Evolutionary conservation across 2,329 filamentous ascomycete species (phyloP), one percentile per base, ranked within the genome.

Genomic region (Calycina herbarum): DNA sequence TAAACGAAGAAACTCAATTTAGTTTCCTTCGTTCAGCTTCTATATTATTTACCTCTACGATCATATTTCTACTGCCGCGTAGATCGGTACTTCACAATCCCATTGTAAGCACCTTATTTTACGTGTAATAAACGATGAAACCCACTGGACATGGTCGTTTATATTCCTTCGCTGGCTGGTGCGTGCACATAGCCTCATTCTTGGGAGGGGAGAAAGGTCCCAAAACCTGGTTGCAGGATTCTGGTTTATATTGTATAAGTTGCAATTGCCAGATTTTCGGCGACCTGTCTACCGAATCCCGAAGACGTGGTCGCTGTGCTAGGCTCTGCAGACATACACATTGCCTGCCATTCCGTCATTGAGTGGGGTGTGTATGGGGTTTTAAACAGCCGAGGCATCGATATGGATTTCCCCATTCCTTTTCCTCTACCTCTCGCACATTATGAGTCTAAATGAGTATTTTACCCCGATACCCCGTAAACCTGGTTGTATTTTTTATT

Each of bases 91-190:
- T 5, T 51, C n/a, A 24, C 45, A 11, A 27, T n/a, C 20, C n/a
- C 45, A 5, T 48, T 51, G 45, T 51, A 51, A 51, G 45, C n/a
- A 51, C n/a, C 45, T 51, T 51, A 51, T 51, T 51, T 42, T 45
- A 45, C 17, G 42, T 45, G 17, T 45, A 45, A 5, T 15, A 38
- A 15, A 15, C 13, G 35, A 38, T 45, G 42, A 6, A 20, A 1
- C 17, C 13, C 17, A 45, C 17, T 45, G n/a, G n/a, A 6, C 17
- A n/a, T 7, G 17, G 45, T 20, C 45, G 45, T 51, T 38, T 38
- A 38, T 38, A 13, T 38, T 38, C 35, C 35, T 38, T 38, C 35
- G 8, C 13, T 38, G 35, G 35, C 35, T 38, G 35, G 35, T 38
- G 35, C 35, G 35, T 38, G 35, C 35, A 38, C 35, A 38, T 38